Percentiles rank a stretch among this genome's conserved stretches.
Evolutionary conservation across 441 rosid species (phyloP).

Genomic region (Adansonia grandidieri): DNA sequence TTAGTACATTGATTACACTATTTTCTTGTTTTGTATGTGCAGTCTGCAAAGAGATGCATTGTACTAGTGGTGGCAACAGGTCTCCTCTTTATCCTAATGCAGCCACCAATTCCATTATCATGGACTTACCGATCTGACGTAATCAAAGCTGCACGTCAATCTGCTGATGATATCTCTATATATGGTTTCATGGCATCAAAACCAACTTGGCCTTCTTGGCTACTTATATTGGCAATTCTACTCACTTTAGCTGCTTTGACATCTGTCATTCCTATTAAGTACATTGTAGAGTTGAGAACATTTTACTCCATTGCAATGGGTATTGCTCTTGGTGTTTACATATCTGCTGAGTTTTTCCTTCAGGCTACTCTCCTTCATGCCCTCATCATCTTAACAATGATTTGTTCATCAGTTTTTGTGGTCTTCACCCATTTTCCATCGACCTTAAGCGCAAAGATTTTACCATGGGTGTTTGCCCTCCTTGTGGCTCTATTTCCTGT

Average conservation of each 20-base stretch:
- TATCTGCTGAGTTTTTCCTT: slow-evolving; percentile 96
- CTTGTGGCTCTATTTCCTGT: slow-evolving; percentile 96
- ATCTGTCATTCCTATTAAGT: slow-evolving; percentile 83
- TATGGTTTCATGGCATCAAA: slow-evolving; percentile 91
- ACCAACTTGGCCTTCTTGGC: slow-evolving; percentile 99
- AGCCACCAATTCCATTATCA: slow-evolving; percentile 92
- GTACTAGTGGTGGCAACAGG: slow-evolving; percentile 93
- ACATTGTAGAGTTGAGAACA: slow-evolving; percentile 82
- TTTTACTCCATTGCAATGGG: slow-evolving; percentile 86
- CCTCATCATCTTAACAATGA: slow-evolving; percentile 83
- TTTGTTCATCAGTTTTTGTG: slow-evolving; percentile 83
- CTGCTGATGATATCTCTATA: slow-evolving; percentile 94
- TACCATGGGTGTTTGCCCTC: slow-evolving; percentile 97
- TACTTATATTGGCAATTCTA: slow-evolving; percentile 79
- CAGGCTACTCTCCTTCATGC: slow-evolving; percentile 90
- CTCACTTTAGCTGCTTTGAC: slow-evolving; percentile 87
- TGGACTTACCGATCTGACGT: slow-evolving; percentile 86
- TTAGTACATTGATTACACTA: slow-evolving; percentile 28
- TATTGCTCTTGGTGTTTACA: slow-evolving; percentile 85
- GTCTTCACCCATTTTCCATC: slow-evolving; percentile 98
- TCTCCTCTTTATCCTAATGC: slow-evolving; percentile 84
- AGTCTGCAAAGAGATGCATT: slow-evolving; percentile 93
- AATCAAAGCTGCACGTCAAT: slow-evolving; percentile 85
- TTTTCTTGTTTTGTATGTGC: slow-evolving; percentile 35
- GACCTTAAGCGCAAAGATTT: slow-evolving; percentile 91